Base-by-base conservation (phyloP, 73 alveolate genomes). In the Durusdinium trenchii region DNA sequence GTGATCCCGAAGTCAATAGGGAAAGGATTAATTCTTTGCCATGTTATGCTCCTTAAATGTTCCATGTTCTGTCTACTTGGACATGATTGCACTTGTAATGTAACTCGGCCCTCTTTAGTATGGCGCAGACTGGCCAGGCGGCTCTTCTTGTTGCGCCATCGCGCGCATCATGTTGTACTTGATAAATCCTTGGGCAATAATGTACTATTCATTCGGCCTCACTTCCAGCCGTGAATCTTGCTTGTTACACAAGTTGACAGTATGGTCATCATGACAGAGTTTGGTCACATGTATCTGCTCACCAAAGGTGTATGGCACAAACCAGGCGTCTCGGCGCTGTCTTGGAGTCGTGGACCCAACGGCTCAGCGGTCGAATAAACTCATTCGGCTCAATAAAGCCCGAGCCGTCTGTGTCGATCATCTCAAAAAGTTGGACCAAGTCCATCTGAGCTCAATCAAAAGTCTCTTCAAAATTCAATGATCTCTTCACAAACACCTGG, bases 91-190 rank as follows among this genome's bases (percentile, higher is more conserved):
- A n/a, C n/a, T n/a, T n/a, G n/a, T n/a, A n/a, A n/a, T n/a, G n/a
- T n/a, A n/a, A n/a, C n/a, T n/a, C n/a, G n/a, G n/a, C n/a, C n/a
- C n/a, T n/a, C n/a, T n/a, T n/a, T n/a, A 54, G 20, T 54, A 54
- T 54, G 64, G 28, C 64, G 20, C 9, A 20, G 20, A 54, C 9
- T 9, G 14, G 64, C 62, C 73, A 35, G 35, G 92, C 18, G 7
- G 76, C 94, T 67, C 86, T 2, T 61, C 43, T 47, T 89, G 96
- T 52, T 89, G 86, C 4, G 62, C 46, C 73, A 89, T 89, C 52
- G 78, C 26, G 51, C 96, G 96, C 96, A 89, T 26, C 86, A 89
- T 45, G 96, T 89, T 89, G 96, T 89, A 89, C 86, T 89, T 89
- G 96, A 89, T 89, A 45, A 89, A 89, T 47, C 96, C 94, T 84